Base-by-base conservation (phyloP, 306 rosid genomes). In the Pyrus pyrifolia region DNA sequence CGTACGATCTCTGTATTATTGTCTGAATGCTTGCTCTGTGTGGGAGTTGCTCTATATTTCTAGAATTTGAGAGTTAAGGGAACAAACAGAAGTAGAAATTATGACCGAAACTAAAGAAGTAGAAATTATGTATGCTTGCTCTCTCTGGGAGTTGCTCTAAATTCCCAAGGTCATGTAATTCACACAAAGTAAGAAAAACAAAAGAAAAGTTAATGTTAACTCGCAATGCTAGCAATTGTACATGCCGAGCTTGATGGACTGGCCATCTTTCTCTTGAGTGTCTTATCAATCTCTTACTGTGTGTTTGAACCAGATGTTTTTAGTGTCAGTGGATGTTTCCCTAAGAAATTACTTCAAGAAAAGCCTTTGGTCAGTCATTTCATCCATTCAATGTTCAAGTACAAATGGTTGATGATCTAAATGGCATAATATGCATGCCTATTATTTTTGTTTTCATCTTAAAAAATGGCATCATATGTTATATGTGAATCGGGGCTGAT, bases 1-100 rank as follows among this genome's bases (percentile, higher is more conserved):
- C 81, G 99, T 92, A 81, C 90, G 99, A 83, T 78, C 46, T 52
- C 76, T 65, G 55, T 62, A 67, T 76, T 73, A 69, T 45, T 15
- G 63, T 61, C 70, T 27, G 65, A 53, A 59, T 19, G 6, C 52
- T 25, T 25, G 21, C 45, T 33, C 51, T 70, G 31, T 55, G 62
- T 64, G 38, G 67, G 49, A 46, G 57, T 68, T n/a, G 35, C 59
- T 71, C 35, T 18, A 68, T 73, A 70, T 7, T 21, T 58, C 45
- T 9, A 12, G 31, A 67, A 51, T 61, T 53, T 79, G 30, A 6
- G 45, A n/a, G 55, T 25, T 44, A 73, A 40, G 2, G 42, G 19
- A 29, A 14, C 17, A 30, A 73, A 21, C 21, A 15, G 15, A 42
- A 17, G 62, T 31, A 14, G 31, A 30, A 70, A 23, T 67, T 67